Conservation (phyloP, 2,329 filamentous ascomycete species). For the Xylaria hypoxylon region DNA sequence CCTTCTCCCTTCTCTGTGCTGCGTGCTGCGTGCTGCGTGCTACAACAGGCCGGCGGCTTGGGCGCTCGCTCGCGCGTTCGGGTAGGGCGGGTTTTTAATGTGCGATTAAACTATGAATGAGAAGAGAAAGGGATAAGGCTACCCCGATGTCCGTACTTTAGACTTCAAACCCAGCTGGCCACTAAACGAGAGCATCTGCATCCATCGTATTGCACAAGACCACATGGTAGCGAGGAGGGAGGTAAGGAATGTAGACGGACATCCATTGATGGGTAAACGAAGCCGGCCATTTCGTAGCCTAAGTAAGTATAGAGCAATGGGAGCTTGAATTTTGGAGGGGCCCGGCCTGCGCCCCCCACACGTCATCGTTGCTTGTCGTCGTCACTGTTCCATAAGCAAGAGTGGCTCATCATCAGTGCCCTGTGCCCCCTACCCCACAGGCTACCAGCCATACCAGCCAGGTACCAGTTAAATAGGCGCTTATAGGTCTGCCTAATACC, state of each 20-base stretch:
- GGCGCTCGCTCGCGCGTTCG: constrained; percentile 8
- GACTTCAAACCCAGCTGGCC: neutral
- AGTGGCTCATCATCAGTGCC: constrained; percentile 29
- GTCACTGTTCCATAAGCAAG: constrained; percentile 36
- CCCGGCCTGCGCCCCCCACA: constrained; percentile 14
- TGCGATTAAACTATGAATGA: too few species aligned
- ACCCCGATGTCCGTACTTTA: neutral
- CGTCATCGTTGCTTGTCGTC: constrained; percentile 31
- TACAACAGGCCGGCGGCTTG: neutral
- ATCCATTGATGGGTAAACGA: neutral
- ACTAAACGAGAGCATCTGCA: neutral
- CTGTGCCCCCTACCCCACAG: too few species aligned
- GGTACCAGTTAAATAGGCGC: too few species aligned
- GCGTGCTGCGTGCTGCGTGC: constrained; percentile 1
- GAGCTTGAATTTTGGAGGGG: constrained; percentile 13
- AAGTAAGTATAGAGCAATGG: neutral
- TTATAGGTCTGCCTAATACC: too few species aligned
- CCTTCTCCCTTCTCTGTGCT: too few species aligned
- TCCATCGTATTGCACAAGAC: constrained; percentile 3
- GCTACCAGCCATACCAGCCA: too few species aligned
- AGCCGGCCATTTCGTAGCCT: neutral
- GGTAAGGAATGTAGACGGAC: neutral
- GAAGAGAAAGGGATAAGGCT: neutral
- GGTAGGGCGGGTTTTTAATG: constrained; percentile 15
- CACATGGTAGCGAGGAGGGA: constrained; percentile 6